phyloP scores from a whole-genome alignment of 1,139 yeast species.

The Yamadazyma atmosphaerica region DNA sequence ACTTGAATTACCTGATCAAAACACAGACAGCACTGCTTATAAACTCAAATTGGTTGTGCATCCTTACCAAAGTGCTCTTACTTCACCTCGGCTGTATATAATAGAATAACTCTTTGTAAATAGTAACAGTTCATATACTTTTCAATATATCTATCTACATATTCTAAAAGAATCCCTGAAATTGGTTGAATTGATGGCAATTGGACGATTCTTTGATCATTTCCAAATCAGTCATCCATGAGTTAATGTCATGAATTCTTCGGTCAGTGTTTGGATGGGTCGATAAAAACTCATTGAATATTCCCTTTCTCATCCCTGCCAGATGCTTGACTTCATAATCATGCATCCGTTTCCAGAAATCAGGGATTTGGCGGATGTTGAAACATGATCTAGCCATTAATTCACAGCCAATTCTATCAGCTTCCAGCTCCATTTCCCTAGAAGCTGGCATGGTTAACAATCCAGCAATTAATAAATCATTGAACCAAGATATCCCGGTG shows the following conservation, averaged over 20 bases:
- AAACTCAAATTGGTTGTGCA: slow-evolving; percentile 6
- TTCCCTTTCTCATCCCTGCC: slow-evolving; percentile 19
- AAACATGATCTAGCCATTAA: slow-evolving; percentile 89
- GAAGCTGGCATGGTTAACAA: slow-evolving; percentile 79
- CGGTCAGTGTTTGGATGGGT: slow-evolving; percentile 88
- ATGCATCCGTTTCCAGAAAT: slow-evolving; percentile 83
- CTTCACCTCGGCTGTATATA: neutral
- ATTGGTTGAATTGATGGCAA: slow-evolving; percentile 24
- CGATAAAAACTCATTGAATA: slow-evolving; percentile 63
- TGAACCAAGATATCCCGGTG: slow-evolving; percentile 39
- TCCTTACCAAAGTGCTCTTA: slow-evolving; percentile 14
- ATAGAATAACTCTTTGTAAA: neutral
- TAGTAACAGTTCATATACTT: too few relatives aligned
- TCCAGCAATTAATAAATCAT: slow-evolving; percentile 57
- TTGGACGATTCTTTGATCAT: slow-evolving; percentile 33
- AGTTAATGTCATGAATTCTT: slow-evolving; percentile 65
- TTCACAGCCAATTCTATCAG: slow-evolving; percentile 91
- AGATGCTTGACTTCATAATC: slow-evolving; percentile 43
- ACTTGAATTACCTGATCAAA: slow-evolving; percentile 20
- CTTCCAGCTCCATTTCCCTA: slow-evolving; percentile 92
- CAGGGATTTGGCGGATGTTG: slow-evolving; percentile 69
- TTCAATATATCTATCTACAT: slow-evolving; percentile 1
- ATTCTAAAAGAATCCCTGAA: slow-evolving; percentile 5
- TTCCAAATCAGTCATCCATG: slow-evolving; percentile 75
- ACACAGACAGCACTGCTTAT: slow-evolving; percentile 5